Evolutionary conservation across 169 alveolate species (phyloP).

Genomic region (Besnoitia besnoiti): DNA sequence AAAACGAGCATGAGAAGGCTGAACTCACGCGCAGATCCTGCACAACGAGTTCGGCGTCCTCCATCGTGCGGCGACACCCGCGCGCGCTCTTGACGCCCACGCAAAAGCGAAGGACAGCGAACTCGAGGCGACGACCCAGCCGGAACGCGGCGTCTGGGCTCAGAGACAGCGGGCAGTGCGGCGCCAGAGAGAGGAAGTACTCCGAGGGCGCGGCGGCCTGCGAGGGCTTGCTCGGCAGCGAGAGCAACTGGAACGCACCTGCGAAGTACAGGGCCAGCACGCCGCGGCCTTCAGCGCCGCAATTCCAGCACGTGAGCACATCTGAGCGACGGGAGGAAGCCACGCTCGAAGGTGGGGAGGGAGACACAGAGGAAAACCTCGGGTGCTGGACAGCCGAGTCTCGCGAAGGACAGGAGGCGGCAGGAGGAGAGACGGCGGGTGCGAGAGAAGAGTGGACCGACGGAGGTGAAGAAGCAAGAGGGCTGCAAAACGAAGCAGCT

Average conservation of each 20-base stretch:
- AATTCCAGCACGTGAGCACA: background rate
- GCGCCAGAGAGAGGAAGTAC: background rate
- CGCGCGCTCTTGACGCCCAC: constrained; percentile 38
- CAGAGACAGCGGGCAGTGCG: background rate
- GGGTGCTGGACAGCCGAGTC: background rate
- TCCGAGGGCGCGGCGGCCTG: background rate
- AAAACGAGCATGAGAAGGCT: constrained; percentile 63
- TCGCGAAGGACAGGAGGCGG: background rate
- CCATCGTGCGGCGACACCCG: constrained; percentile 62
- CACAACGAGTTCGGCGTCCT: constrained; percentile 62
- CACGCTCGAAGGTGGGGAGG: background rate
- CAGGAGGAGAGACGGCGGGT: background rate
- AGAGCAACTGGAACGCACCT: constrained; percentile 5
- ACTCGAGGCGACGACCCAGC: background rate
- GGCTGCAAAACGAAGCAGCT: background rate
- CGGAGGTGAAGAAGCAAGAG: background rate
- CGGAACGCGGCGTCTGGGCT: background rate
- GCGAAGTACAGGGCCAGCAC: background rate
- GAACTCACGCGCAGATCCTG: constrained; percentile 40
- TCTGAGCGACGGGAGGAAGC: background rate
- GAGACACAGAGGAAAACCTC: background rate
- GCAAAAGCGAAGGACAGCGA: constrained; percentile 34
- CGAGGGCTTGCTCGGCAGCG: background rate
- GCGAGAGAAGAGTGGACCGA: background rate
- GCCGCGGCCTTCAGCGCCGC: too few species aligned